A percentile compares a stretch with the other conserved stretches of the same genome.
These are phyloP conservation scores for Alternaria atra DNA, from an alignment of 2,329 filamentous ascomycete genomes.

Conservation along the genomic window DNA sequence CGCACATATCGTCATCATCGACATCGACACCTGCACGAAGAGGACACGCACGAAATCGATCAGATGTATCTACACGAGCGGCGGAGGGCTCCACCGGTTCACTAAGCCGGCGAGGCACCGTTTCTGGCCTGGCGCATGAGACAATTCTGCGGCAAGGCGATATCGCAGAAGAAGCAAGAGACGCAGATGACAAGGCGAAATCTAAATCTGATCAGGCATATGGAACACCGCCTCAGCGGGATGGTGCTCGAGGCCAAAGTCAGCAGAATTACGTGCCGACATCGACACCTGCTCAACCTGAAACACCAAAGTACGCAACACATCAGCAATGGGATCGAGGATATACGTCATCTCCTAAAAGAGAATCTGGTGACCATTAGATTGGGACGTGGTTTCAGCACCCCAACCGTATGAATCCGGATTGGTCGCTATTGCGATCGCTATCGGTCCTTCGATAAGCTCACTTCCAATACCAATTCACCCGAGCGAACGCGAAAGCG, in stretches of 20 bases:
- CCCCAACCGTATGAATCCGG: conserved; percentile 25
- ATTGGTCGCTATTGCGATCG: conserved; percentile 13
- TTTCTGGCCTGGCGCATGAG: conserved; percentile 46
- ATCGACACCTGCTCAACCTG: conserved; percentile 42
- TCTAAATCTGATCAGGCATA: conserved; percentile 32
- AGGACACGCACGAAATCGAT: conserved; percentile 71
- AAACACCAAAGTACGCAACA: conserved; percentile 44
- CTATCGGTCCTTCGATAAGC: conserved; percentile 23
- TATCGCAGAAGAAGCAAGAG: conserved; percentile 35
- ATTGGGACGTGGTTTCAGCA: conserved; percentile 36
- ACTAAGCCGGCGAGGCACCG: conserved; percentile 45
- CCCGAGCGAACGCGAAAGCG: conserved; percentile 16
- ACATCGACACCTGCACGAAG: conserved; percentile 65
- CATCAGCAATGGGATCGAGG: conserved; percentile 46
- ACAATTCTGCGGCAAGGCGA: conserved; percentile 36
- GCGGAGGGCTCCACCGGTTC: conserved; percentile 40
- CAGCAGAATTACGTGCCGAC: conserved; percentile 37
- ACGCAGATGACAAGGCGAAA: conserved; percentile 31
- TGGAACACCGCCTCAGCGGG: conserved; percentile 32
- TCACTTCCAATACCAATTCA: conserved; percentile 10
- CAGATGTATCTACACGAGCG: conserved; percentile 64
- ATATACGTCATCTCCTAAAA: conserved; percentile 48
- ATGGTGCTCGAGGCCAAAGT: conserved; percentile 34
- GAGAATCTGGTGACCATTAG: conserved; percentile 49
- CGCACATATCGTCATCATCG: conserved; percentile 65